Evolutionary conservation across 768 basidiomycete species (phyloP), one percentile per base, ranked within the genome.

Genomic region (Dioszegia hungarica): DNA sequence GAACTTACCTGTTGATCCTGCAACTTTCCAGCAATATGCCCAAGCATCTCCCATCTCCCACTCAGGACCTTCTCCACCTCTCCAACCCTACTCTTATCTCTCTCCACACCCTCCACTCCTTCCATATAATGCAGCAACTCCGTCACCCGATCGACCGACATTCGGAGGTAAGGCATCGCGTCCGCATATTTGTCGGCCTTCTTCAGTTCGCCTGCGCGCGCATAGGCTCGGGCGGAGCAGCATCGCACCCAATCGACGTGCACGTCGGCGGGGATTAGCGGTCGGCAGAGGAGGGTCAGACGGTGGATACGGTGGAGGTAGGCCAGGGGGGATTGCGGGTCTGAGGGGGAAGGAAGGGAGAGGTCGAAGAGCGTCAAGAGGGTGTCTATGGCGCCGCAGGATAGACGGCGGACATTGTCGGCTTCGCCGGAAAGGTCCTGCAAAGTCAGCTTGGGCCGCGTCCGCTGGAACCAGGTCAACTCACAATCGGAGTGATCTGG

Each of bases 121-220:
- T 28, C 36, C 3, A 51, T 19, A 27, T 51, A 39, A 2, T 38
- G n/a, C 20, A 38, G 8, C 5, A 51, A 6, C 22, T 51, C 49
- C 15, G 8, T 6, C 2, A 28, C 34, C 34, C 49, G 22, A 14
- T 51, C 49, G 5, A 28, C 49, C 36, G 49, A 6, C 20, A 17
- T 33, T 24, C n/a, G 19, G 10, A 22, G 20, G n/a, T 51, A 51
- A 2, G 22, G 20, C 14, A 51, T 5, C 14, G 49, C 49, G 31
- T 51, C 22, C 14, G 36, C 34, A 60, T 83, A 79, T 46, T 81
- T 80, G 10, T 78, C 80, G 4, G 81, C 82, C 56, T 88, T 84
- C 62, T 87, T 92, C 12, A 92, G 46, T 33, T 55, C 56, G 5
- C 62, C 69, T 5, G 62, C 78, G 36, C 63, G 54, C 52, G 74